Evolutionary conservation across 2,329 filamentous ascomycete genomes (phyloP).

Genomic region (Trichophyton verrucosum): DNA sequence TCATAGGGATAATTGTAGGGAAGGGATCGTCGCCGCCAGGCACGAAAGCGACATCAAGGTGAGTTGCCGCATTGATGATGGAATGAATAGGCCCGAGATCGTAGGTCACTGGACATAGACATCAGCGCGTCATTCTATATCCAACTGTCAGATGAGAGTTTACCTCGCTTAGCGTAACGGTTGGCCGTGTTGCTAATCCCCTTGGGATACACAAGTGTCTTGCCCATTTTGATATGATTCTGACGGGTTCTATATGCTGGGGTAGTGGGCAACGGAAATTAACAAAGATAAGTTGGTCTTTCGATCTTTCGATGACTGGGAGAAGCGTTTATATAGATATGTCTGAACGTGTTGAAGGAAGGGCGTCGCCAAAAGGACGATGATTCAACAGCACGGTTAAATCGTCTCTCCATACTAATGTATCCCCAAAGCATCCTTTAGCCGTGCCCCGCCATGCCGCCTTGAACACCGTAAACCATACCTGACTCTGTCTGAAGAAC

Average conservation of each 20-base stretch:
- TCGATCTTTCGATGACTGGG: neutral
- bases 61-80: constrained; percentile 60
- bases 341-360: neutral
- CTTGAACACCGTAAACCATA: neutral
- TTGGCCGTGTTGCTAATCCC: constrained; percentile 53
- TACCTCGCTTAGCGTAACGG: constrained; percentile 53
- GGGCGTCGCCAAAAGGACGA: neutral
- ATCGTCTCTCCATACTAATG: neutral
- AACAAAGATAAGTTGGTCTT: neutral
- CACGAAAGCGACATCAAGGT: constrained; percentile 71
- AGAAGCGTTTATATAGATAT: neutral
- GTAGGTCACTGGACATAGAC: constrained; percentile 47
- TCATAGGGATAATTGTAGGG: constrained; percentile 70
- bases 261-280: no score
- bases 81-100: constrained; percentile 59
- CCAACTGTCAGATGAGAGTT: neutral
- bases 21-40: constrained; percentile 51
- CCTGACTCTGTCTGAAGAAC: neutral
- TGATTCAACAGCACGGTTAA: neutral
- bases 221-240: constrained; percentile 25
- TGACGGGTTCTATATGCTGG: neutral
- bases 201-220: constrained; percentile 47
- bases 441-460: neutral
- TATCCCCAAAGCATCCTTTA: neutral
- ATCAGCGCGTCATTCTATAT: constrained; percentile 8